Percentiles rank a stretch among this genome's conserved stretches.
phyloP scores from a whole-genome alignment of 1,139 yeast genomes.

The Hyphopichia fennica region DNA sequence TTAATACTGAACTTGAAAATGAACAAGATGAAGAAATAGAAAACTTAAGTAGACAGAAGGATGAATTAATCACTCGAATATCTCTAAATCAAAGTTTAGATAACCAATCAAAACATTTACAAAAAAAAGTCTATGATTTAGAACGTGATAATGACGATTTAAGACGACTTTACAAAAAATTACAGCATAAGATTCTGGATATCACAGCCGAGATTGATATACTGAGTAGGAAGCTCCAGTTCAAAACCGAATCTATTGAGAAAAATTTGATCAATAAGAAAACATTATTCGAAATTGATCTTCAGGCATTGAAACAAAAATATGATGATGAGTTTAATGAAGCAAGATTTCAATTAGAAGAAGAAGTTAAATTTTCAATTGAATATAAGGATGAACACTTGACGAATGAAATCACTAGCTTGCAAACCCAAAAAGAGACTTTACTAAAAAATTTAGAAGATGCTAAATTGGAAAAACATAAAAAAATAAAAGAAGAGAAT shows the following conservation, averaged over 20 bases:
- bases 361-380: conserved; percentile 28
- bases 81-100: conserved; percentile 11
- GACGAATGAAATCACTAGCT: conserved; percentile 14
- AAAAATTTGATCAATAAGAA: conserved; percentile 29
- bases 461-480: conserved; percentile 11
- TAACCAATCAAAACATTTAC: conserved; percentile 14
- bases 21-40: background rate
- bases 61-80: background rate
- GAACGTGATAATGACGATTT: conserved; percentile 23
- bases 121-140: conserved; percentile 17
- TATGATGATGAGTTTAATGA: conserved; percentile 30
- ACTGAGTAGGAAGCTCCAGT: conserved; percentile 21
- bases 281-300: conserved; percentile 21
- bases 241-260: conserved; percentile 27
- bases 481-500: conserved; percentile 15
- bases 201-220: conserved; percentile 16
- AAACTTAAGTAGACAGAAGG: background rate
- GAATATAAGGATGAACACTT: conserved; percentile 25
- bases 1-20: background rate
- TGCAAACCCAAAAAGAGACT: conserved; percentile 12
- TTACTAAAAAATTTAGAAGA: conserved; percentile 13
- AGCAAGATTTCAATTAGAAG: conserved; percentile 29
- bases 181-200: conserved; percentile 19
- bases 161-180: conserved; percentile 22
- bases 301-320: conserved; percentile 23